Evolutionary conservation across 148 eudicot species (phyloP).

Genomic region (Camellia granthamiana): DNA sequence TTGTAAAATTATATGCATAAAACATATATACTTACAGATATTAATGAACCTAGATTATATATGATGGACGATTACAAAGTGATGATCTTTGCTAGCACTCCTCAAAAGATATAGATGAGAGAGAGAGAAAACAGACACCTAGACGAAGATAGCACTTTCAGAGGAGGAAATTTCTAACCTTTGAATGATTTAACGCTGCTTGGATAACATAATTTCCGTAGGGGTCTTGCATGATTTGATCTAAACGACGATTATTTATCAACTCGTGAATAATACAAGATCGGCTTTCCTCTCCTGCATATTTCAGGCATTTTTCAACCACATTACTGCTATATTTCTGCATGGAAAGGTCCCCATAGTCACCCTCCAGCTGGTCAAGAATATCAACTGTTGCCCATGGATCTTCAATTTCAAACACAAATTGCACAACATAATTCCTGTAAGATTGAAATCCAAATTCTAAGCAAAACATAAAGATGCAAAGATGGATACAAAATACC

Average conservation of each 20-base stretch:
- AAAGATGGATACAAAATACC: background rate
- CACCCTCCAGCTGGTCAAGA: conserved; percentile 33
- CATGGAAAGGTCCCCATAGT: conserved; percentile 37
- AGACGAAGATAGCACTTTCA: background rate
- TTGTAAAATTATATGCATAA: background rate
- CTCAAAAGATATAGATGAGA: background rate
- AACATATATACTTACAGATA: too few species aligned
- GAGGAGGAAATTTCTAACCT: conserved; percentile 25
- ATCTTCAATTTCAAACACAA: conserved; percentile 29
- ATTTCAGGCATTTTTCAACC: conserved; percentile 39
- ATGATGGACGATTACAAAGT: background rate
- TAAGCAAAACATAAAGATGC: background rate
- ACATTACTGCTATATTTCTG: conserved; percentile 43
- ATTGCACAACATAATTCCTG: conserved; percentile 42
- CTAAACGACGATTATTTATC: conserved; percentile 28
- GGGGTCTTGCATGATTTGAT: conserved; percentile 43
- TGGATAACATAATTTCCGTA: conserved; percentile 42
- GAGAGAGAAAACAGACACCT: background rate
- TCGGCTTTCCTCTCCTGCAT: conserved; percentile 31
- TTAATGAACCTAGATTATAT: background rate
- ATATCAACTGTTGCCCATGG: conserved; percentile 33
- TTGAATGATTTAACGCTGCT: conserved; percentile 33
- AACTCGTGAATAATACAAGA: conserved; percentile 28
- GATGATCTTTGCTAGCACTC: background rate
- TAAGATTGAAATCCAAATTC: background rate